Evolutionary conservation across 768 basidiomycete species (phyloP).

Genomic region (Kwoniella heveanensis): DNA sequence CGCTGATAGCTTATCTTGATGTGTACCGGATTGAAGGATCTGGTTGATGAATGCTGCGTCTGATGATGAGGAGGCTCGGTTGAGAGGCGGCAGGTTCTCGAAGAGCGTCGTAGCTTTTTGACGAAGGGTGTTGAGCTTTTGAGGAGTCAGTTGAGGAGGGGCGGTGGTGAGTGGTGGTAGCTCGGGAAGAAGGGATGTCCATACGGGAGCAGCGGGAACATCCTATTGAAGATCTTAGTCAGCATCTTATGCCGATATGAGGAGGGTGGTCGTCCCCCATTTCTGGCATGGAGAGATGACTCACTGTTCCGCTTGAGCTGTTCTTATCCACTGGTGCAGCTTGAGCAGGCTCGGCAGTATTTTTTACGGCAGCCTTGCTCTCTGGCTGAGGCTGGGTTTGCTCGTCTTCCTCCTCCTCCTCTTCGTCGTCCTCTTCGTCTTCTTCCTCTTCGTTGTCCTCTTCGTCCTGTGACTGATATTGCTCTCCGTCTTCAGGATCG

Average conservation of each 20-base stretch:
- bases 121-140: slow-evolving; percentile 42
- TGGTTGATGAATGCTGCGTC: slow-evolving; percentile 80
- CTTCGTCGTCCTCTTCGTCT: slow-evolving; percentile 33
- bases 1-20: slow-evolving; percentile 87
- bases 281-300: slow-evolving; percentile 4
- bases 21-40: slow-evolving; percentile 82
- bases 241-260: neutral
- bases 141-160: slow-evolving; percentile 34
- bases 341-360: neutral
- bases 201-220: slow-evolving; percentile 34
- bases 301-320: slow-evolving; percentile 31
- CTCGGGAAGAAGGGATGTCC: slow-evolving; percentile 35
- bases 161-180: slow-evolving; percentile 27
- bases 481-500: slow-evolving; percentile 43
- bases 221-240: slow-evolving; percentile 1
- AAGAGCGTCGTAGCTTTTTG: slow-evolving; percentile 40
- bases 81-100: slow-evolving; percentile 29
- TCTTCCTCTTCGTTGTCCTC: slow-evolving; percentile 39
- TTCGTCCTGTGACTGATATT: slow-evolving; percentile 34
- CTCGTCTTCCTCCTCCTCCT: slow-evolving; percentile 31
- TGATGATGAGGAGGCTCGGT: slow-evolving; percentile 60
- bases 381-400: slow-evolving; percentile 34
- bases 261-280: neutral
- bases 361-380: slow-evolving; percentile 21
- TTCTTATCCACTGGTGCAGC: slow-evolving; percentile 8